Conservation (phyloP, 768 basidiomycete genomes). For the Zangia roseola region DNA sequence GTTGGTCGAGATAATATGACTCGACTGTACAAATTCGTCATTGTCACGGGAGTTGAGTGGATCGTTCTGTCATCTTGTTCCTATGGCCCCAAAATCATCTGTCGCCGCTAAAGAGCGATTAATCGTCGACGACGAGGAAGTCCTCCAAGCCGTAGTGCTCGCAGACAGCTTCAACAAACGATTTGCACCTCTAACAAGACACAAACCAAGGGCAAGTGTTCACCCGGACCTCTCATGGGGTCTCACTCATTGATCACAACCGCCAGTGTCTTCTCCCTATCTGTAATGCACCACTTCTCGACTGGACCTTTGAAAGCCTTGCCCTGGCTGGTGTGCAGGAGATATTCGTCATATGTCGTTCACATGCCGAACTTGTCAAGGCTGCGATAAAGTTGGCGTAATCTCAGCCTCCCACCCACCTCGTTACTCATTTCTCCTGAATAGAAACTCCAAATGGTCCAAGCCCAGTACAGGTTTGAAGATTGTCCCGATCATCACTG, state of each 20-base stretch:
- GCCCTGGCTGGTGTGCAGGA: constrained; percentile 95
- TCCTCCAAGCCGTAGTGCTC: constrained; percentile 91
- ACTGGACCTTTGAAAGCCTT: constrained; percentile 96
- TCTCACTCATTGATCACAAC: constrained; percentile 17
- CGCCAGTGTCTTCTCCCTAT: constrained; percentile 85
- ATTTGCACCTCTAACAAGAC: constrained; percentile 85
- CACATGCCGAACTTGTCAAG: constrained; percentile 85
- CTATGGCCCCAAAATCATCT: constrained; percentile 66
- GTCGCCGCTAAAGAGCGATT: constrained; percentile 60
- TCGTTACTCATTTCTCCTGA: constrained; percentile 7
- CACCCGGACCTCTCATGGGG: constrained; percentile 7
- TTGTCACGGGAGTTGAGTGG: neutral
- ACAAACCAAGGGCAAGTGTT: constrained; percentile 76
- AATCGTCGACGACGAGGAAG: constrained; percentile 73
- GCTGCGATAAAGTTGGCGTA: constrained; percentile 71
- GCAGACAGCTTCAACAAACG: constrained; percentile 96
- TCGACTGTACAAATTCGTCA: constrained; percentile 13
- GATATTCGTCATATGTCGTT: constrained; percentile 92
- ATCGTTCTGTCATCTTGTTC: neutral
- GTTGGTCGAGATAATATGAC: constrained; percentile 16
- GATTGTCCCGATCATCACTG: constrained; percentile 82
- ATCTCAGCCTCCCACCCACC: constrained; percentile 11
- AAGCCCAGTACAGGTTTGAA: constrained; percentile 74
- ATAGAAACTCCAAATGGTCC: constrained; percentile 83
- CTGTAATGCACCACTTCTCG: constrained; percentile 89